Evolutionary conservation across 306 rosid species (phyloP), one percentile per base, ranked within the genome.

Genomic region (Begonia masoniana): DNA sequence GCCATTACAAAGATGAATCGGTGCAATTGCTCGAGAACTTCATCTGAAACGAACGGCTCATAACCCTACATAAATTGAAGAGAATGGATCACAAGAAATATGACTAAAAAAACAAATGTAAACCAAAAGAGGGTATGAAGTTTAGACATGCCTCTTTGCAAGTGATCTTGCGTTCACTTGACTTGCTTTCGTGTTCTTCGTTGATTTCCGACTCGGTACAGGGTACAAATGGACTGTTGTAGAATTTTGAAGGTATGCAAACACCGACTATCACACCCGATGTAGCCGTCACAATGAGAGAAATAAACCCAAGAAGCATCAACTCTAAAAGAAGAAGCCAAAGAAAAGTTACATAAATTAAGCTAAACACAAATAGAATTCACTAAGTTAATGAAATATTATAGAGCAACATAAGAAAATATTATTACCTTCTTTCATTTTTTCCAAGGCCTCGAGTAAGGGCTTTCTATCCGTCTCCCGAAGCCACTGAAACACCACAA

Each of bases 1-100:
- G 96, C 99, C 99, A 91, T 91, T 64, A 91, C 78, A 71, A 91
- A 91, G 76, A 91, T 91, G 79, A 91, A 91, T 41, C 96, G 88
- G 58, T 91, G 99, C 87, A 91, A 76, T 71, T 91, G 99, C 78
- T 91, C 99, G 59, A 91, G 94, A 56, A 96, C 99, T 77, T 86
- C 67, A 64, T 86, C 83, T 1, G 99, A 86, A 58, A 91, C 88
- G 65, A 91, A 86, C 47, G 99, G 99, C 65, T 86, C 99, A 56
- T 81, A 69, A 66, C 91, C 99, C 99, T 91, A 83, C 23, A 26
- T 12, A 61, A 41, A 58, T 52, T 57, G 55, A 45, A 65, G 50
- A 23, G 54, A 51, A 31, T 7, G 7, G 9, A 5, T 31, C 39
- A 31, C 39, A 31, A 31, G 39, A 31, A 31, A 31, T 3, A 31